Percentiles rank a stretch among this genome's conserved stretches.
These are phyloP conservation scores for Letharia lupina DNA, from an alignment of 495 filamentous ascomycete genomes.

Conservation along the genomic window DNA sequence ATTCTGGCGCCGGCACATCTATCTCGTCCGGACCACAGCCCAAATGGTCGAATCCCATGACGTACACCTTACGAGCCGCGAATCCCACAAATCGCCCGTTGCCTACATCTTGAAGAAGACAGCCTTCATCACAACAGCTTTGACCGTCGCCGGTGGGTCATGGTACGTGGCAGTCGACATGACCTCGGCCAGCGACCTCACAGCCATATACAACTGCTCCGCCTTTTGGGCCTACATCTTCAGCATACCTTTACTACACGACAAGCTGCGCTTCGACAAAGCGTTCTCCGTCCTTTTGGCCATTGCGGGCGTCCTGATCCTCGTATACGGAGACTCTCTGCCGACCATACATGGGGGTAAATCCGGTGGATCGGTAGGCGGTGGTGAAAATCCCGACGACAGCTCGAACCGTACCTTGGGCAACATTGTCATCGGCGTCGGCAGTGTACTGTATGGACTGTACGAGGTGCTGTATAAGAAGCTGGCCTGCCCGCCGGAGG, in stretches of 20 bases:
- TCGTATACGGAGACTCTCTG: constrained; percentile 74
- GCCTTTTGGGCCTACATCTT: constrained; percentile 98
- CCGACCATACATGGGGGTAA: constrained; percentile 43
- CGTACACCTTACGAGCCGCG: constrained; percentile 44
- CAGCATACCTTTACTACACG: constrained; percentile 77
- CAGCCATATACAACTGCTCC: constrained; percentile 98
- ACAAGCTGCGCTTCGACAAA: constrained; percentile 73
- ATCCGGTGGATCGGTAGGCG: constrained; percentile 41
- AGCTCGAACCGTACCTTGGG: constrained; percentile 58
- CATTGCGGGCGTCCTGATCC: constrained; percentile 78
- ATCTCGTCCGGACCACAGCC: constrained; percentile 65
- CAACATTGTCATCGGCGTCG: constrained; percentile 88
- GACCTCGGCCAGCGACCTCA: constrained; percentile 86
- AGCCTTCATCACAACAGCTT: constrained; percentile 68
- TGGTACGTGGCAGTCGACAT: constrained; percentile 94
- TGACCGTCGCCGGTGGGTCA: constrained; percentile 84
- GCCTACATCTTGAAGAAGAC: constrained; percentile 72
- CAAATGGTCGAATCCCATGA: constrained; percentile 74
- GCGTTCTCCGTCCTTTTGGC: constrained; percentile 74
- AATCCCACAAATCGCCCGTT: constrained; percentile 48
- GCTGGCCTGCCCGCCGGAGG: constrained; percentile 85
- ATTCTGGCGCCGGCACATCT: constrained; percentile 79
- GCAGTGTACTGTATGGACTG: constrained; percentile 87
- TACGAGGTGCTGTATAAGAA: constrained; percentile 97
- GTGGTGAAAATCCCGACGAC: constrained; percentile 38